These are phyloP conservation scores for Pugionium cornutum DNA, from an alignment of 345 rosid species.

Conservation along the genomic window DNA sequence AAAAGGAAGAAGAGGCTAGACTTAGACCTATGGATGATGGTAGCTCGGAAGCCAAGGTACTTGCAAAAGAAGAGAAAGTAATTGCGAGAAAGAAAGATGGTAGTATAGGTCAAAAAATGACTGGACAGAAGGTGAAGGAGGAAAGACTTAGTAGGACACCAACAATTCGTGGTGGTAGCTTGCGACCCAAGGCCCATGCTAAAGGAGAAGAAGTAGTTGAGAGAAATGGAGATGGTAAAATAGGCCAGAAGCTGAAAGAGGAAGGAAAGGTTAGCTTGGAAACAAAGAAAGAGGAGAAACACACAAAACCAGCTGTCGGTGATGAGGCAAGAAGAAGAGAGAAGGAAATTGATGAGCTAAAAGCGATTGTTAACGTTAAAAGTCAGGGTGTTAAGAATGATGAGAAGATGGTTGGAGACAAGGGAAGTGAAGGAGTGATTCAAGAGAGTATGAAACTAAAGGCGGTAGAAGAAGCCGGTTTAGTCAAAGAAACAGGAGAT, in stretches of 20 bases:
- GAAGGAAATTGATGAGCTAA: conserved; percentile 5
- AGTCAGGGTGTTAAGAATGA: conserved; percentile 6
- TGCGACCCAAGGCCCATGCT: conserved; percentile 10
- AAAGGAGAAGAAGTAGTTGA: conserved; percentile 8
- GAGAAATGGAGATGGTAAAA: conserved; percentile 20
- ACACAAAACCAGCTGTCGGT: conserved; percentile 10
- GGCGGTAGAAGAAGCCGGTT: conserved; percentile 7
- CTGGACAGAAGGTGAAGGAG: conserved; percentile 5
- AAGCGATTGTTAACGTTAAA: conserved; percentile 18
- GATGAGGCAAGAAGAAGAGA: conserved; percentile 23
- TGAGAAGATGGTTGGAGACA: conserved; percentile 10
- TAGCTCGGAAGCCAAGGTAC: conserved; percentile 26
- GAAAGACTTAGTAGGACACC: neutral
- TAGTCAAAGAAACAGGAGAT: conserved; percentile 19
- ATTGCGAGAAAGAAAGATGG: conserved; percentile 9
- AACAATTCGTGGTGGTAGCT: conserved; percentile 20
- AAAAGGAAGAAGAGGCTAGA: conserved; percentile 27
- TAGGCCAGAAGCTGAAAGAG: conserved; percentile 17
- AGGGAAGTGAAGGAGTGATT: conserved; percentile 15
- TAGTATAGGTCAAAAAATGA: neutral
- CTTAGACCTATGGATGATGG: neutral
- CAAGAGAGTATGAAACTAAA: conserved; percentile 4
- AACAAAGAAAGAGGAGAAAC: conserved; percentile 7
- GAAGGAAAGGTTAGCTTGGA: conserved; percentile 8
- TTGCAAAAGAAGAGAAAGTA: conserved; percentile 9